These are phyloP conservation scores for Blastomyces gilchristii DNA, from an alignment of 2,329 filamentous ascomycete genomes.

Conservation along the genomic window DNA sequence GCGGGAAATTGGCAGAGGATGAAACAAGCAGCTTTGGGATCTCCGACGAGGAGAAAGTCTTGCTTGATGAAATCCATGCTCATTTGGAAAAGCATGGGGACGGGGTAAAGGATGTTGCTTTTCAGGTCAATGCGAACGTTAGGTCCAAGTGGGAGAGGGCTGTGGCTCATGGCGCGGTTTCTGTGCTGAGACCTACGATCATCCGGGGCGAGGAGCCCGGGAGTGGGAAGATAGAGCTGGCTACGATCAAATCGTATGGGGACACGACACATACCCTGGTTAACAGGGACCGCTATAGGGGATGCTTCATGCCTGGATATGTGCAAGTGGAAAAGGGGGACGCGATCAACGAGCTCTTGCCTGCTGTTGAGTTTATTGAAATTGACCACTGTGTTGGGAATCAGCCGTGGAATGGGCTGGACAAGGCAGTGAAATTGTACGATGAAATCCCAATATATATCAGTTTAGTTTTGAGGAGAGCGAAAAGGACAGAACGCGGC, in stretches of 20 bases:
- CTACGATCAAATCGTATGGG: slow-evolving; percentile 73
- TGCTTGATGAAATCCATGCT: slow-evolving; percentile 62
- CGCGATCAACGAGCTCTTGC: slow-evolving; percentile 40
- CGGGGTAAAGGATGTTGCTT: slow-evolving; percentile 84
- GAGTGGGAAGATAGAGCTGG: slow-evolving; percentile 55
- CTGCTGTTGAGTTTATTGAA: slow-evolving; percentile 55
- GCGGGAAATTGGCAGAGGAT: slow-evolving; percentile 43
- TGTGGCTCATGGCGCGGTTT: slow-evolving; percentile 54
- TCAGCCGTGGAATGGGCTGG: slow-evolving; percentile 80
- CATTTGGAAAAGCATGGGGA: slow-evolving; percentile 79
- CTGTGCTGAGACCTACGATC: slow-evolving; percentile 51
- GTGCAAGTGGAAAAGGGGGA: slow-evolving; percentile 40
- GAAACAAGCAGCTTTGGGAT: slow-evolving; percentile 50
- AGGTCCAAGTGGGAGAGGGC: slow-evolving; percentile 63
- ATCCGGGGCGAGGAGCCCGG: slow-evolving; percentile 41
- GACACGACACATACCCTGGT: slow-evolving; percentile 85
- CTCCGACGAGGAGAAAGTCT: slow-evolving; percentile 47
- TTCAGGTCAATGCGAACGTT: slow-evolving; percentile 68
- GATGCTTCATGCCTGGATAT: slow-evolving; percentile 67
- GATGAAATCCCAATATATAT: slow-evolving; percentile 7
- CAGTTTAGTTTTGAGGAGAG: too few species aligned
- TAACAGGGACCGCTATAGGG: slow-evolving; percentile 55
- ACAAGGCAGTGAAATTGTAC: slow-evolving; percentile 46
- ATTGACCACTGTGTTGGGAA: slow-evolving; percentile 95
- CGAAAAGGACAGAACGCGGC: neutral